Evolutionary conservation across 1,284 basidiomycete species (phyloP).

Genomic region (Polyporus tsugae): DNA sequence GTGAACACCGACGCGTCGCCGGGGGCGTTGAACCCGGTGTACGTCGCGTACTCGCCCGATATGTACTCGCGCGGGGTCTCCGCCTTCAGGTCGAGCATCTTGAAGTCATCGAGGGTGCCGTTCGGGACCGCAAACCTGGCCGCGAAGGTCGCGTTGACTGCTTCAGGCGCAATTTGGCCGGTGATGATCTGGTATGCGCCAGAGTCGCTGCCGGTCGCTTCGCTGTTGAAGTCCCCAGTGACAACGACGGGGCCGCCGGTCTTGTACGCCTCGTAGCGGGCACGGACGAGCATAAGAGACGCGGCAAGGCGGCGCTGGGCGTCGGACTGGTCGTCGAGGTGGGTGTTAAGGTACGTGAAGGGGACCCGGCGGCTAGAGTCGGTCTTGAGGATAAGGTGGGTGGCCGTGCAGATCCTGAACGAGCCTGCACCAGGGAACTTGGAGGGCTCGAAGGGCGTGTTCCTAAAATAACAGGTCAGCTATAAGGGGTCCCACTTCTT

Average conservation of each 20-base stretch:
- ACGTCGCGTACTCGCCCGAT: slow-evolving; percentile 61
- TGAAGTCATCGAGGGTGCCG: slow-evolving; percentile 48
- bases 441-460: slow-evolving; percentile 59
- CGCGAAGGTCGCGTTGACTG: slow-evolving; percentile 54
- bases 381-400: slow-evolving; percentile 46
- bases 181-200: slow-evolving; percentile 62
- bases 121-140: slow-evolving; percentile 48
- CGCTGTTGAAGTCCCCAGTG: slow-evolving; percentile 65
- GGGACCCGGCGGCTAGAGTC: slow-evolving; percentile 29
- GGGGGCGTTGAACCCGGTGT: slow-evolving; percentile 57
- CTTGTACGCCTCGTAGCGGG: slow-evolving; percentile 54
- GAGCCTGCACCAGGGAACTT: slow-evolving; percentile 63
- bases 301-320: slow-evolving; percentile 58
- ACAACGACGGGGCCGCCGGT: slow-evolving; percentile 53
- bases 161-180: slow-evolving; percentile 48
- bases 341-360: slow-evolving; percentile 59
- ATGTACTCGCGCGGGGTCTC: slow-evolving; percentile 52
- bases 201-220: slow-evolving; percentile 51
- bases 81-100: slow-evolving; percentile 55
- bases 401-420: slow-evolving; percentile 58
- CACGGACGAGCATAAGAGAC: slow-evolving; percentile 58
- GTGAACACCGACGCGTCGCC: slow-evolving; percentile 48
- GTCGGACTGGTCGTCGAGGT: slow-evolving; percentile 65
- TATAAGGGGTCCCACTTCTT: background rate
- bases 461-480: slow-evolving; percentile 37